phyloP scores from a whole-genome alignment of 1,284 basidiomycete genomes.

The Tetrapyrgos nigripes region DNA sequence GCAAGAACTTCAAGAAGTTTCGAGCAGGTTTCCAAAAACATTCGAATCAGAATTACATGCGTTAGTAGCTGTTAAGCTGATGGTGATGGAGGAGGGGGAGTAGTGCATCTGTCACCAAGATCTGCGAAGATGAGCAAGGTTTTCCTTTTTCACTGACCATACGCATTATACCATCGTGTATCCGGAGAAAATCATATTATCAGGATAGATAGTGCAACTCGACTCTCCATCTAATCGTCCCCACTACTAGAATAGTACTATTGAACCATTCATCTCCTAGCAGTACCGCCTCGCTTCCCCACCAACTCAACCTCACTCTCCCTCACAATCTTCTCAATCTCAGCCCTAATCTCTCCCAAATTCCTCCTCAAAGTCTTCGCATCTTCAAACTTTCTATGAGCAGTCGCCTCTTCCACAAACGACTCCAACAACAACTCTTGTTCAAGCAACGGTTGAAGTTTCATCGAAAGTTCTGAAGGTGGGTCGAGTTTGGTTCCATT shows the following conservation, averaged over 20 bases:
- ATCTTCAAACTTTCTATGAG: constrained; percentile 90
- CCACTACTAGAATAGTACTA: too few species aligned
- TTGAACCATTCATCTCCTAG: not conserved
- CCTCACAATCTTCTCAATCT: constrained; percentile 75
- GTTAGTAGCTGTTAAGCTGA: too few species aligned
- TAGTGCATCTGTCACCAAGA: too few species aligned
- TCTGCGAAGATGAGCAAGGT: too few species aligned
- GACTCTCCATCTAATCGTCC: not conserved
- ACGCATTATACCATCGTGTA: too few species aligned
- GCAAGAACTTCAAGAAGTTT: too few species aligned
- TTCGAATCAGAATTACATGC: too few species aligned
- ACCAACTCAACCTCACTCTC: not conserved
- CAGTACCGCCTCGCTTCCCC: not conserved
- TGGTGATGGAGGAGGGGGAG: too few species aligned
- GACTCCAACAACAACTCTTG: constrained; percentile 89
- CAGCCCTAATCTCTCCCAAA: constrained; percentile 78
- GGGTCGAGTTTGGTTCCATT: constrained; percentile 28
- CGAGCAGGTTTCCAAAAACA: too few species aligned
- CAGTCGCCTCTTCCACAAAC: constrained; percentile 83
- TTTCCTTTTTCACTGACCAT: too few species aligned
- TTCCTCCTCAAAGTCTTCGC: constrained; percentile 78
- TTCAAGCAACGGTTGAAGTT: constrained; percentile 87
- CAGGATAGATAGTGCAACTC: too few species aligned
- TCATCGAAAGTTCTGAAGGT: constrained; percentile 30
- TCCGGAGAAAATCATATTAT: too few species aligned